A percentile compares a stretch with the other conserved stretches of the same genome.
These are phyloP conservation scores for Fusarium napiforme DNA, from an alignment of 2,329 filamentous ascomycete genomes.

Conservation along the genomic window DNA sequence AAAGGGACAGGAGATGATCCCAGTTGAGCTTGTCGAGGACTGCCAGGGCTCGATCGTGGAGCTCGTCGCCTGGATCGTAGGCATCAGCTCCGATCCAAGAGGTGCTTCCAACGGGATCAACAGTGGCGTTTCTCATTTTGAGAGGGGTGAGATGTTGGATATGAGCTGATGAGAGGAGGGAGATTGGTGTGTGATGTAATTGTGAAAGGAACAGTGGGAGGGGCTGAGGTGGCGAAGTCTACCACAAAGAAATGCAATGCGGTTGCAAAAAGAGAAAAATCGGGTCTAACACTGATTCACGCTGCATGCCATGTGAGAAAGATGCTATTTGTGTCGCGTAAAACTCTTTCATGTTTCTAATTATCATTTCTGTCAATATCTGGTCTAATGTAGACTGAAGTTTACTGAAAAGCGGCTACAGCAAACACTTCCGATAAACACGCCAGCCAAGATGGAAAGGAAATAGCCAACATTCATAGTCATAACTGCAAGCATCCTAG, in stretches of 20 bases:
- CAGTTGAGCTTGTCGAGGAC: not conserved
- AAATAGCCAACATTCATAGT: slow-evolving; percentile 1
- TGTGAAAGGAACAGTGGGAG: not conserved
- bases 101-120: not conserved
- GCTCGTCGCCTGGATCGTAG: not conserved
- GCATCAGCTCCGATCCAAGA: not conserved
- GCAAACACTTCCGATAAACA: not conserved
- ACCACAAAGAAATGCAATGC: not conserved
- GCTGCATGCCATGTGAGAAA: accelerated
- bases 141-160: not conserved
- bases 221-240: not conserved
- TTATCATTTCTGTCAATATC: not conserved
- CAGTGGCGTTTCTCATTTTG: not conserved
- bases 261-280: not conserved
- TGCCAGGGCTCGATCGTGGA: not conserved
- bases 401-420: not conserved
- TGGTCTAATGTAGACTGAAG: not conserved
- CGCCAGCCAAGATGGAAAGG: not conserved
- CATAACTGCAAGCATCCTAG: not conserved
- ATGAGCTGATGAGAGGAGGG: not conserved
- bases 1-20: not conserved
- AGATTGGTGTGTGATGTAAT: not conserved
- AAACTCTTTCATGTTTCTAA: no score
- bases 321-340: no score
- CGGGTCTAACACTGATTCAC: not conserved